Percentiles rank a stretch among this genome's conserved stretches.
Evolutionary conservation across 495 filamentous ascomycete species (phyloP).

Genomic region (Podospora conica): DNA sequence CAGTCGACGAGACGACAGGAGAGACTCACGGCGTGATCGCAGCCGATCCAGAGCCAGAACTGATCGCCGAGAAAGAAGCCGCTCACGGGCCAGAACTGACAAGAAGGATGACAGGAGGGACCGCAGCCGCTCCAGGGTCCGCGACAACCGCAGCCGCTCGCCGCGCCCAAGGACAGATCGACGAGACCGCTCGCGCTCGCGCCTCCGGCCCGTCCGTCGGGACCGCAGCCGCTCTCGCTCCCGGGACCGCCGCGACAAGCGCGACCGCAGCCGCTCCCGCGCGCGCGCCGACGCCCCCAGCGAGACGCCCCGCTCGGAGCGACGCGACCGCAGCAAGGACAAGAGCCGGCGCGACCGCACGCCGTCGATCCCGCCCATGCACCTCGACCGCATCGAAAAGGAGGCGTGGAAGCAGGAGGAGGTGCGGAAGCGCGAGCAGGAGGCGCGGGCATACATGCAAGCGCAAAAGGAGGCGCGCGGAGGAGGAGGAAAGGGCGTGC

Average conservation of each 20-base stretch:
- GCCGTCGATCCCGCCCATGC: slow-evolving; percentile 28
- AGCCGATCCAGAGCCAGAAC: slow-evolving; percentile 26
- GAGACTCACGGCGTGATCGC: slow-evolving; percentile 23
- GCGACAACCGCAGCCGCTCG: slow-evolving; percentile 26
- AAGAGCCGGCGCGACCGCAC: slow-evolving; percentile 30
- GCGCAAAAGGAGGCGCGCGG: slow-evolving; percentile 46
- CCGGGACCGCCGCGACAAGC: slow-evolving; percentile 21
- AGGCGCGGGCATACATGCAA: slow-evolving; percentile 52
- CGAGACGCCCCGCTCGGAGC: slow-evolving; percentile 16
- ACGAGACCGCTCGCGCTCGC: slow-evolving; percentile 25
- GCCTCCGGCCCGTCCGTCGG: slow-evolving; percentile 15
- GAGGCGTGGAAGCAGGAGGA: slow-evolving; percentile 49
- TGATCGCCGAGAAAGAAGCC: slow-evolving; percentile 27
- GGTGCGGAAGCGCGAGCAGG: slow-evolving; percentile 50
- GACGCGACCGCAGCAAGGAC: slow-evolving; percentile 20
- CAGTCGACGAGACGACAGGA: slow-evolving; percentile 15
- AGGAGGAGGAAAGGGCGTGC: slow-evolving; percentile 47
- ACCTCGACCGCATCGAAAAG: slow-evolving; percentile 25
- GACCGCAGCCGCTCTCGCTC: slow-evolving; percentile 24
- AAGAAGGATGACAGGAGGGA: slow-evolving; percentile 27
- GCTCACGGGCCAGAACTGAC: slow-evolving; percentile 29
- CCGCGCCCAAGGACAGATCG: slow-evolving; percentile 24
- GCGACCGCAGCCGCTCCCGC: slow-evolving; percentile 31
- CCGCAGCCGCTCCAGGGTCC: slow-evolving; percentile 31
- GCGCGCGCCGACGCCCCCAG: slow-evolving; percentile 7